Conservation (phyloP, 805 yeast genomes). For the Metschnikowia koreensis region DNA sequence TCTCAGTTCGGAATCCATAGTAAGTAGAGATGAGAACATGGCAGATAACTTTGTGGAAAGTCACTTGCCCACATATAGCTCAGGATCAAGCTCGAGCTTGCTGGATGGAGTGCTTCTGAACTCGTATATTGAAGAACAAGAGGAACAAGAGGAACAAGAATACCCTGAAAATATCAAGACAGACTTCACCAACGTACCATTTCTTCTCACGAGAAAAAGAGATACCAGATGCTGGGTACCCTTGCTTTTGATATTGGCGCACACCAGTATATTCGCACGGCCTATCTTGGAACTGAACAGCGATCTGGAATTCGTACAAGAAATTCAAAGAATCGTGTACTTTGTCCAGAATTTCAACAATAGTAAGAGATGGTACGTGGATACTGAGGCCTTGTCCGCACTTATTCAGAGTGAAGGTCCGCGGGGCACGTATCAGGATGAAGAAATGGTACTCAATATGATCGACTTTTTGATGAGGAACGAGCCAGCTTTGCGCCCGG, state of each 20-base stretch:
- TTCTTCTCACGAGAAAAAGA: constrained; percentile 6
- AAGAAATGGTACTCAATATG: constrained; percentile 22
- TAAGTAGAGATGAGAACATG: background rate
- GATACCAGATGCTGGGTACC: constrained; percentile 35
- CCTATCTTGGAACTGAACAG: constrained; percentile 20
- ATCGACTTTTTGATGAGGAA: constrained; percentile 16
- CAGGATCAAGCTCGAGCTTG: constrained; percentile 3
- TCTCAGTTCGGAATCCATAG: constrained; percentile 8
- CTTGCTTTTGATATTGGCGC: constrained; percentile 37
- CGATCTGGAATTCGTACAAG: constrained; percentile 15
- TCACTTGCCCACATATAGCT: background rate
- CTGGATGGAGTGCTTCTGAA: constrained; percentile 3
- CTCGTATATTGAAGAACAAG: background rate
- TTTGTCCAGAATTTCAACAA: constrained; percentile 12
- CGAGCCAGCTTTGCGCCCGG: constrained; percentile 13
- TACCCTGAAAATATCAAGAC: constrained; percentile 15
- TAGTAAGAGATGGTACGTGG: constrained; percentile 20
- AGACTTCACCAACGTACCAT: constrained; percentile 13
- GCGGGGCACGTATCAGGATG: constrained; percentile 18
- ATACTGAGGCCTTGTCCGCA: constrained; percentile 19
- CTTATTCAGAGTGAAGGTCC: constrained; percentile 22
- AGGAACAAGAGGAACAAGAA: background rate
- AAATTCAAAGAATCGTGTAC: constrained; percentile 25
- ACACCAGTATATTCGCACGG: constrained; percentile 33
- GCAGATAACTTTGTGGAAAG: constrained; percentile 4